Evolutionary conservation across 345 rosid genomes (phyloP).

Genomic region (Cardamine chenopodiifolia): DNA sequence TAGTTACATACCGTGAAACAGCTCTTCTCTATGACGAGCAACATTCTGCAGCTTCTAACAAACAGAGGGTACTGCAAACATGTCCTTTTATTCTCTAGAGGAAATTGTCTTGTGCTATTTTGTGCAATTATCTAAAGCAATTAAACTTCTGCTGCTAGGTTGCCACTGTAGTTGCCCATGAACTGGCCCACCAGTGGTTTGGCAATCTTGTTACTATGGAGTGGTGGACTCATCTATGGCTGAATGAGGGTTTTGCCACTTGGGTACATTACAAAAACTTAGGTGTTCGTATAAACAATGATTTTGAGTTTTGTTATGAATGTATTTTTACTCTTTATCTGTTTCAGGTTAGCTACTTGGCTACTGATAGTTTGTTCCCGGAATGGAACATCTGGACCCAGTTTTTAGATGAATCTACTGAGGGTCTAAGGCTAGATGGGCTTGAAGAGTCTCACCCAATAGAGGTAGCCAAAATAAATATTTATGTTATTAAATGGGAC

Average conservation of each 20-base stretch:
- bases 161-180: constrained; percentile 96
- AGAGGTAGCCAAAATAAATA: constrained; percentile 57
- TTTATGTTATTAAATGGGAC: neutral
- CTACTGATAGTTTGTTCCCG: constrained; percentile 87
- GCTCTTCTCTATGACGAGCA: constrained; percentile 88
- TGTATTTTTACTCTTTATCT: constrained; percentile 18
- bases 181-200: constrained; percentile 99
- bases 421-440: constrained; percentile 88
- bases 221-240: constrained; percentile 99
- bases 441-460: constrained; percentile 98
- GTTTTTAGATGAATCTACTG: constrained; percentile 85
- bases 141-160: constrained; percentile 54
- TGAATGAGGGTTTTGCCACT: constrained; percentile 98
- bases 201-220: constrained; percentile 99
- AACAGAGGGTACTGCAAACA: constrained; percentile 72
- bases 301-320: constrained; percentile 15
- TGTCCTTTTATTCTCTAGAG: constrained; percentile 10
- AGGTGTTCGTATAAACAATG: constrained; percentile 13
- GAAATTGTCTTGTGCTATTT: neutral
- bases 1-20: constrained; percentile 92
- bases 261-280: constrained; percentile 65
- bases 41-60: constrained; percentile 97
- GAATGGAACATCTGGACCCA: constrained; percentile 99
- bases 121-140: constrained; percentile 11
- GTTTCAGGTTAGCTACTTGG: constrained; percentile 94